A percentile compares a stretch with the other conserved stretches of the same genome.
Conservation (phyloP, 2,329 filamentous ascomycete genomes). For the Cordyceps pruinosa region DNA sequence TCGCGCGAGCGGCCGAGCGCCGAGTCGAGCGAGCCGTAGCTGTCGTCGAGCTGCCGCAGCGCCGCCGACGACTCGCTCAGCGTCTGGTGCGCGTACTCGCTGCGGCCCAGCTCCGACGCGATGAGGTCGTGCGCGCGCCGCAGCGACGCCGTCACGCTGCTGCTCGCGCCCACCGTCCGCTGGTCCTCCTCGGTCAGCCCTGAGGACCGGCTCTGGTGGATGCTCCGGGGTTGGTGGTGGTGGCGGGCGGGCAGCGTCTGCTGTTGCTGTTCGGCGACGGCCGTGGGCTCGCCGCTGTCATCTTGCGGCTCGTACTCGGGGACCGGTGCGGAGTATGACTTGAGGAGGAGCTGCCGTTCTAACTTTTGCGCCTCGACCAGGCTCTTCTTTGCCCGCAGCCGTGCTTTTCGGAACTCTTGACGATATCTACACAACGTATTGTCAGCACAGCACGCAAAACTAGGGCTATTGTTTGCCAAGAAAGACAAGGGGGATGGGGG, state of each 20-base stretch:
- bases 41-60: conserved; percentile 71
- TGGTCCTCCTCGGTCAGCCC: conserved; percentile 59
- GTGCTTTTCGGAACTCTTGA: conserved; percentile 70
- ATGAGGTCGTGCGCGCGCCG: conserved; percentile 83
- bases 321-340: conserved; percentile 47
- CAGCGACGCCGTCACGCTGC: conserved; percentile 77
- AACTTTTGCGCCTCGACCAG: conserved; percentile 65
- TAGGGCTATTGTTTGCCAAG: too few species aligned
- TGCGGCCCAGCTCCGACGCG: conserved; percentile 74
- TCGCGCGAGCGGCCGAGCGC: conserved; percentile 68
- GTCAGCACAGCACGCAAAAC: too few species aligned
- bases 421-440: conserved; percentile 38
- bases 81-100: conserved; percentile 84
- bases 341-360: conserved; percentile 70
- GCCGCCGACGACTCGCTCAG: conserved; percentile 78
- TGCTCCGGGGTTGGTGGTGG: conserved; percentile 23
- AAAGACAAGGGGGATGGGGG: too few species aligned
- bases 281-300: conserved; percentile 18
- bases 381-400: conserved; percentile 69
- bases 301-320: conserved; percentile 27
- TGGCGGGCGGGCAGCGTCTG: not conserved
- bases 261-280: conserved; percentile 6
- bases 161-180: conserved; percentile 65
- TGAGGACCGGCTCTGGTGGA: conserved; percentile 27
- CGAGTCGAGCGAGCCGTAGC: conserved; percentile 71